Evolutionary conservation across 2,329 filamentous ascomycete genomes (phyloP).

Genomic region (Diplodia mutila): DNA sequence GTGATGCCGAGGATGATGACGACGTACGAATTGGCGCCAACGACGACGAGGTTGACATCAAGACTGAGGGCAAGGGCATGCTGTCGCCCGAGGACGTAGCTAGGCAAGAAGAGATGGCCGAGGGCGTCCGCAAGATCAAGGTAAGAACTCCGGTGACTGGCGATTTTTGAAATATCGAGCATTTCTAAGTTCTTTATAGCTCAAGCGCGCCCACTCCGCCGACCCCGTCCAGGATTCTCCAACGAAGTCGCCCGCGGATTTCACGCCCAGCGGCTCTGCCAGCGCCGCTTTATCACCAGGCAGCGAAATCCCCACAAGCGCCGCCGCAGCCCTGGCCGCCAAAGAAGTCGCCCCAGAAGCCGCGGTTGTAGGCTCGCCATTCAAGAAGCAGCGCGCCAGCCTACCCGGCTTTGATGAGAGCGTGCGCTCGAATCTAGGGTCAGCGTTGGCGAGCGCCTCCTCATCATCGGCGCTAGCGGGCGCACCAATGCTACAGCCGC

Average conservation of each 20-base stretch:
- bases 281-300: slow-evolving; percentile 32
- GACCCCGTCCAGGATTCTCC: slow-evolving; percentile 61
- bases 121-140: slow-evolving; percentile 80
- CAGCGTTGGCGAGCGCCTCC: slow-evolving; percentile 6
- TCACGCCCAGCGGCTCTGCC: slow-evolving; percentile 29
- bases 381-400: slow-evolving; percentile 75
- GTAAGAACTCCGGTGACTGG: slow-evolving; percentile 53
- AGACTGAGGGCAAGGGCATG: slow-evolving; percentile 56
- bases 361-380: slow-evolving; percentile 65
- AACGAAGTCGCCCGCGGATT: slow-evolving; percentile 12
- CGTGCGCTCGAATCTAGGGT: slow-evolving; percentile 7
- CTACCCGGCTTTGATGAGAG: slow-evolving; percentile 53
- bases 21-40: slow-evolving; percentile 62
- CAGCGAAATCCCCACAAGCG: slow-evolving; percentile 22
- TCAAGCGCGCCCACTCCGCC: slow-evolving; percentile 78
- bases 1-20: slow-evolving; percentile 72
- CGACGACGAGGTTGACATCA: slow-evolving; percentile 62
- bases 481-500: slow-evolving; percentile 2
- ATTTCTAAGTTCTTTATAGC: slow-evolving; percentile 51
- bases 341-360: slow-evolving; percentile 53
- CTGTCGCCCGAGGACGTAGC: slow-evolving; percentile 72
- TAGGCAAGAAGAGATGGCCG: slow-evolving; percentile 74
- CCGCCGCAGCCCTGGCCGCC: slow-evolving; percentile 23
- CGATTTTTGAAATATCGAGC: neutral
- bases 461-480: neutral